Evolutionary conservation across 2,329 filamentous ascomycete genomes (phyloP), one percentile per base, ranked within the genome.

Genomic region (Cucurbitaria berberidis): DNA sequence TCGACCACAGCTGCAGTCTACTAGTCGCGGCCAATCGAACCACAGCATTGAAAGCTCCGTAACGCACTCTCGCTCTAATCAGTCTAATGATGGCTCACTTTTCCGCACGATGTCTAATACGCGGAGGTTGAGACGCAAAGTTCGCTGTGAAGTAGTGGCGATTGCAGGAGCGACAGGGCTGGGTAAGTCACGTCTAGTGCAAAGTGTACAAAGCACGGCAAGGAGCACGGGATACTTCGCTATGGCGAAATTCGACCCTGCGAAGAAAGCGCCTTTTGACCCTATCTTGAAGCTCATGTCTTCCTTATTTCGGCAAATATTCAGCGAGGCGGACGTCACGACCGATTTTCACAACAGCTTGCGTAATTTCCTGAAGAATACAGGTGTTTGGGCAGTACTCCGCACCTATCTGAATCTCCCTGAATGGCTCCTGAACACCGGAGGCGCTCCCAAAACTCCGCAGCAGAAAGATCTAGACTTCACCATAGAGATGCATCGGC

Each of bases 301-400:
- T 6, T 85, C 82, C 32, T 73, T 87, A 16, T 82, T 88, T 51
- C 80, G 85, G 22, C 85, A 88, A 57, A 86, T 87, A 6, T 88
- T 87, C 63, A 86, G 84, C 1, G 85, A 88, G 64, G 81, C 82
- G 30, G 84, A 88, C 68, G 82, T 88, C 15, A 80, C 76, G 9
- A 85, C 84, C 1, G 80, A 84, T 0, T 87, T 87, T 54, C 85
- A 88, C 62, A 80, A 84, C 53, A 82, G 79, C 55, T 74, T 88
- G 11, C 77, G 85, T 18, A 75, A 76, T 13, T 82, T 82, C 39
- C 75, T 87, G 4, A 78, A 79, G 41, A 82, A 83, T 9, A 68
- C 66, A 9, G 71, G 71, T 7, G 80, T 85, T 55, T 88, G 85
- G 85, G 69, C 76, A 24, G 76, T 82, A 5, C 73, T 88, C 24